Conservation (phyloP, 116 monocot species). For the Dioscorea cayenensis region DNA sequence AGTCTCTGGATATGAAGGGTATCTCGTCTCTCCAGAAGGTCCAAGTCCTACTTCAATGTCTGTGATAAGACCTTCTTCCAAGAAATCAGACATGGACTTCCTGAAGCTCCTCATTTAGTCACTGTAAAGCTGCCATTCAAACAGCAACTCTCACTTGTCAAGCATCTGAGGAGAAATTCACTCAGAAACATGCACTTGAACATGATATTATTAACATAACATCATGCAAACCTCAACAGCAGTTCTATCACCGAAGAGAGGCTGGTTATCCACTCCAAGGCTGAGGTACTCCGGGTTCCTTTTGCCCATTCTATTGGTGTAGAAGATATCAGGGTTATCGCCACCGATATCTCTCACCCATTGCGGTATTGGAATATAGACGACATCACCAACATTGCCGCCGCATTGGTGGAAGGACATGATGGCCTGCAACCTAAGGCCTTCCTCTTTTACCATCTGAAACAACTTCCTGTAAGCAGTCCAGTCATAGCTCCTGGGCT, state of each 20-base stretch:
- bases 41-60: conserved; percentile 56
- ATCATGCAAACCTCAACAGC: conserved; percentile 20
- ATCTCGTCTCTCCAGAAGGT: conserved; percentile 56
- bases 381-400: conserved; percentile 35
- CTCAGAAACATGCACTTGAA: too few relatives aligned
- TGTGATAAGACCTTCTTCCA: conserved; percentile 26
- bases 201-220: too few relatives aligned
- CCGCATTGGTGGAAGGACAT: conserved; percentile 58
- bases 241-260: conserved; percentile 13
- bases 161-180: not conserved
- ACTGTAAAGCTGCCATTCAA: conserved; percentile 27
- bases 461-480: conserved; percentile 34
- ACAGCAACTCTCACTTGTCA: not conserved
- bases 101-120: conserved; percentile 57
- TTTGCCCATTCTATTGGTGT: conserved; percentile 23
- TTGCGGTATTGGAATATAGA: conserved; percentile 31
- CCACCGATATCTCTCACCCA: conserved; percentile 28
- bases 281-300: conserved; percentile 27
- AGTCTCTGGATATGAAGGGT: conserved; percentile 43
- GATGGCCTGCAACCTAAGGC: conserved; percentile 40
- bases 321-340: conserved; percentile 30
- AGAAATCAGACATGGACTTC: conserved; percentile 34
- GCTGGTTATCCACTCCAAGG: conserved; percentile 30
- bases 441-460: conserved; percentile 19
- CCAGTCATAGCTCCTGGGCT: conserved; percentile 36